phyloP scores from a whole-genome alignment of 169 alveolate species.

The Plasmodium malariae region DNA sequence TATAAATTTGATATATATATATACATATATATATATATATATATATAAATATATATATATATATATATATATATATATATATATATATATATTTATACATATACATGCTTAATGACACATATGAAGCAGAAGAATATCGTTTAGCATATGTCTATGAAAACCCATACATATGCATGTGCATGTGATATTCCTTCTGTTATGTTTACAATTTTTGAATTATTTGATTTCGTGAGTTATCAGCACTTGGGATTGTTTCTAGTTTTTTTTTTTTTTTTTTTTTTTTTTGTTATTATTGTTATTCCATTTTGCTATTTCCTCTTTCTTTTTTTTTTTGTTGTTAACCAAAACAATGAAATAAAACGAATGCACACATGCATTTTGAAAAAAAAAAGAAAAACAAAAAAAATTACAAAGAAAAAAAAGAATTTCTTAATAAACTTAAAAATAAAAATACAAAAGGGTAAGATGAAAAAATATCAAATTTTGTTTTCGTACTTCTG shows the following conservation, averaged over 20 bases:
- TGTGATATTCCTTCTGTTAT: neutral
- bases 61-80: no score
- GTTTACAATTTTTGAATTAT: neutral
- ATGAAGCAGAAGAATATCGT: no score
- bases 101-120: no score
- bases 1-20: no score
- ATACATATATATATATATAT: no score
- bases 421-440: no score
- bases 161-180: neutral
- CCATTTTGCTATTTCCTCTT: neutral
- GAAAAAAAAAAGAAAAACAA: neutral
- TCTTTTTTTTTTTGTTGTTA: neutral
- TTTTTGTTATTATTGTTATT: neutral
- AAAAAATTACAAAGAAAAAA: no score
- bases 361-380: conserved; percentile 1
- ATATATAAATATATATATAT: no score
- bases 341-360: neutral
- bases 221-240: neutral
- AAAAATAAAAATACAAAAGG: neutral
- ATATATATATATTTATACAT: no score
- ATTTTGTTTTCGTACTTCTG: neutral
- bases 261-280: neutral
- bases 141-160: neutral
- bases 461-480: neutral
- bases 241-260: neutral